Evolutionary conservation across 805 yeast species (phyloP), one percentile per base, ranked within the genome.

Genomic region (Myxozyma vanderwaltii): DNA sequence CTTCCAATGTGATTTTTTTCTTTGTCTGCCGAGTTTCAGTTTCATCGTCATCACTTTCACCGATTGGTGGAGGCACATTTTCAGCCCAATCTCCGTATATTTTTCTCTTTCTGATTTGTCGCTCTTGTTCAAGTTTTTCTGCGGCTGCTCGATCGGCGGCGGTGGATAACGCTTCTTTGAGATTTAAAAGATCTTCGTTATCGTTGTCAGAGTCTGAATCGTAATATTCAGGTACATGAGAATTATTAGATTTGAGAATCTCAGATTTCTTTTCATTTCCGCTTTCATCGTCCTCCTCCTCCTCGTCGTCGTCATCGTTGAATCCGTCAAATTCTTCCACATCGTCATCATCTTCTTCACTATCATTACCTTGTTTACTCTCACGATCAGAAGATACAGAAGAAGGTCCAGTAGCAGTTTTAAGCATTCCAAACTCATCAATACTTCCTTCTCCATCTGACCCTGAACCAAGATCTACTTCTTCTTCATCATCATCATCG

Each of bases 191-290:
- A 17, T 55, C 54, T 1, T 40, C 47, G 27, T 46, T 43, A 12
- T 54, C 57, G 47, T 27, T 40, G 41, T 54, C 57, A 23, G 44
- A 38, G 19, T 54, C 53, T 2, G 35, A 27, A 38, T 54, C 51
- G 46, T 40, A 45, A 35, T 15, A n/a, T 27, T 81, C 85, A 17
- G 79, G 84, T 7, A 76, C 80, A 8, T 79, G 81, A 15, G 74
- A 75, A n/a, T 73, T n/a, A n/a, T 79, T 2, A 73, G 75, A 29
- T 71, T 71, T 10, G 68, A 70, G 29, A n/a, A n/a, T n/a, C n/a
- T n/a, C n/a, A n/a, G n/a, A n/a, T n/a, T n/a, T n/a, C n/a, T 31
- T 54, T 17, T 41, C 58, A 7, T 21, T 41, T n/a, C 24, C 49
- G 15, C 7, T 12, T 24, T 17, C 19, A 15, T 15, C 12, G 4